phyloP scores from a whole-genome alignment of 2,329 filamentous ascomycete genomes.

The Exophiala oligosperma region DNA sequence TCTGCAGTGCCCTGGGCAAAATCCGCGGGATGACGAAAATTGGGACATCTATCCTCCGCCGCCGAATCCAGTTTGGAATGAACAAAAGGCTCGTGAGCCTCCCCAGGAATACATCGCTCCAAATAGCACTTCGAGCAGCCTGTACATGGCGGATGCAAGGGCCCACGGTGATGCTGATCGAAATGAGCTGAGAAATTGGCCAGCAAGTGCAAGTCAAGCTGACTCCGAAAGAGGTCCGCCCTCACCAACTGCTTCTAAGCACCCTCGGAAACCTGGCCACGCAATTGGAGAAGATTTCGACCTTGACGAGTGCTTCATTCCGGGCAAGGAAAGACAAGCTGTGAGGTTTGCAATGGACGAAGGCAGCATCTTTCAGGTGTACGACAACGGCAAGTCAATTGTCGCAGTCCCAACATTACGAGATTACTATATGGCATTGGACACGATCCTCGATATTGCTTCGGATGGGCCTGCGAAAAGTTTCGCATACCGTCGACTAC shows the following conservation, averaged over 20 bases:
- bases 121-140: constrained; percentile 34
- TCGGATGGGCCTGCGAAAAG: constrained; percentile 96
- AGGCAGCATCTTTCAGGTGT: constrained; percentile 89
- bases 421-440: constrained; percentile 94
- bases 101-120: constrained; percentile 15
- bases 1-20: constrained; percentile 76
- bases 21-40: constrained; percentile 77
- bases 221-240: constrained; percentile 33
- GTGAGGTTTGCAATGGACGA: constrained; percentile 78
- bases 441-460: constrained; percentile 81
- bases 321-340: constrained; percentile 68
- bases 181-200: constrained; percentile 20
- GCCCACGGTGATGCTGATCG: constrained; percentile 11
- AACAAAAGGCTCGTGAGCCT: constrained; percentile 49
- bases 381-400: constrained; percentile 68
- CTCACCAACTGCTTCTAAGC: constrained; percentile 50
- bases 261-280: constrained; percentile 78
- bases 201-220: constrained; percentile 32
- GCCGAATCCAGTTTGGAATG: constrained; percentile 86
- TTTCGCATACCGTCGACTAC: constrained; percentile 90
- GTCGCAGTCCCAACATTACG: constrained; percentile 86
- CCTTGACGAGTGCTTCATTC: constrained; percentile 68
- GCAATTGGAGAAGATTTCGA: constrained; percentile 92
- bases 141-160: constrained; percentile 25
- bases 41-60: constrained; percentile 93